phyloP scores from a whole-genome alignment of 1,139 yeast species.

The Hyphopichia khmerensis region DNA sequence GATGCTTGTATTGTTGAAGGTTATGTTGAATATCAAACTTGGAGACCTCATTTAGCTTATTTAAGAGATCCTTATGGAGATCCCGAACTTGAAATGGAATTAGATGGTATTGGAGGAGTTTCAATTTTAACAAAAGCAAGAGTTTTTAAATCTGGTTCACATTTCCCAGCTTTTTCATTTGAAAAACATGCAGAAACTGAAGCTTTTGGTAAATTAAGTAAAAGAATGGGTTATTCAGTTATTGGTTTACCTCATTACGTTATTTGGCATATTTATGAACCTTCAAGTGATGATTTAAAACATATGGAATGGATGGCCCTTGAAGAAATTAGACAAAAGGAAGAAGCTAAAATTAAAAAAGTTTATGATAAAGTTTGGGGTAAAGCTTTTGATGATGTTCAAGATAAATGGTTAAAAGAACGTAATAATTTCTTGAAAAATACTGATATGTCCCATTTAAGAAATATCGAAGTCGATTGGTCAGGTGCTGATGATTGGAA shows the following conservation, averaged over 20 bases:
- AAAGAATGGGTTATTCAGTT: conserved; percentile 78
- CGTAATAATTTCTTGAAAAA: conserved; percentile 66
- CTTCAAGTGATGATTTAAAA: conserved; percentile 79
- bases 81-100: conserved; percentile 81
- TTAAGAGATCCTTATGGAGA: conserved; percentile 85
- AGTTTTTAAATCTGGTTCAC: conserved; percentile 78
- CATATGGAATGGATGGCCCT: conserved; percentile 98
- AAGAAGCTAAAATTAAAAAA: conserved; percentile 63
- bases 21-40: conserved; percentile 86
- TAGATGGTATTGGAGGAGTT: conserved; percentile 92
- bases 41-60: conserved; percentile 90
- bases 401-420: conserved; percentile 66
- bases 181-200: conserved; percentile 93
- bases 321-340: conserved; percentile 74
- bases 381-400: conserved; percentile 73
- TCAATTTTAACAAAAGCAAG: conserved; percentile 77
- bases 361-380: conserved; percentile 76
- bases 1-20: conserved; percentile 93
- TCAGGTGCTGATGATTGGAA: conserved; percentile 54
- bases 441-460: conserved; percentile 56
- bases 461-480: conserved; percentile 65
- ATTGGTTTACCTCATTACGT: conserved; percentile 87
- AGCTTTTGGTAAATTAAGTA: conserved; percentile 85
- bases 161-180: conserved; percentile 88
- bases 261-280: conserved; percentile 91